Conservation (phyloP, 176 grass and related monocot species). For the Oryza longistaminata region DNA sequence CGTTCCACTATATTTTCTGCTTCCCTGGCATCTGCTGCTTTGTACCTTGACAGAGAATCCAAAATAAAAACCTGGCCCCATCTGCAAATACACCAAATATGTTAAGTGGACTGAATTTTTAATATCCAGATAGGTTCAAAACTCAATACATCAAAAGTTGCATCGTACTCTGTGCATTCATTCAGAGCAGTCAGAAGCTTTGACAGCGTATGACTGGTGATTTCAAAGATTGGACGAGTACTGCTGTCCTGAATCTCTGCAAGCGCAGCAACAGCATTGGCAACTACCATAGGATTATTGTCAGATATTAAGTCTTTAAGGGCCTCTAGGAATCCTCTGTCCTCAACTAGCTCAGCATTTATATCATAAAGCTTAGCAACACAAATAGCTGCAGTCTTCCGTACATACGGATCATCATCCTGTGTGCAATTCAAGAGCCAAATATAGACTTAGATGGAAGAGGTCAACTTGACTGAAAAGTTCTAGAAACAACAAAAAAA, state of each 20-base stretch:
- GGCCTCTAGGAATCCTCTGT: conserved; percentile 93
- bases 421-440: conserved; percentile 38
- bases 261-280: conserved; percentile 98
- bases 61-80: conserved; percentile 99
- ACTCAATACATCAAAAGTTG: conserved; percentile 22
- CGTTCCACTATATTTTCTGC: conserved; percentile 91
- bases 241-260: conserved; percentile 97
- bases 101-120: background rate
- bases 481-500: conserved; percentile 17
- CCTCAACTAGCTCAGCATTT: conserved; percentile 96
- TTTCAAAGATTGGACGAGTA: conserved; percentile 78
- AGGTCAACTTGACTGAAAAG: background rate
- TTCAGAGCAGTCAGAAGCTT: conserved; percentile 98
- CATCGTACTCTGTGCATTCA: conserved; percentile 96
- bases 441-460: conserved; percentile 12
- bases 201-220: conserved; percentile 92
- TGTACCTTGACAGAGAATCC: conserved; percentile 90
- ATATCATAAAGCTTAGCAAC: conserved; percentile 99
- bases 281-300: conserved; percentile 99
- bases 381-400: conserved; percentile 99
- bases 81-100: conserved; percentile 46
- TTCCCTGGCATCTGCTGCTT: conserved; percentile 85
- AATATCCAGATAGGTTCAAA: conserved; percentile 18
- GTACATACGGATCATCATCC: conserved; percentile 99
- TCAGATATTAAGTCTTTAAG: conserved; percentile 97